Percentiles rank a stretch among this genome's conserved stretches.
phyloP scores from a whole-genome alignment of 805 yeast genomes.

The Candida boidinii region DNA sequence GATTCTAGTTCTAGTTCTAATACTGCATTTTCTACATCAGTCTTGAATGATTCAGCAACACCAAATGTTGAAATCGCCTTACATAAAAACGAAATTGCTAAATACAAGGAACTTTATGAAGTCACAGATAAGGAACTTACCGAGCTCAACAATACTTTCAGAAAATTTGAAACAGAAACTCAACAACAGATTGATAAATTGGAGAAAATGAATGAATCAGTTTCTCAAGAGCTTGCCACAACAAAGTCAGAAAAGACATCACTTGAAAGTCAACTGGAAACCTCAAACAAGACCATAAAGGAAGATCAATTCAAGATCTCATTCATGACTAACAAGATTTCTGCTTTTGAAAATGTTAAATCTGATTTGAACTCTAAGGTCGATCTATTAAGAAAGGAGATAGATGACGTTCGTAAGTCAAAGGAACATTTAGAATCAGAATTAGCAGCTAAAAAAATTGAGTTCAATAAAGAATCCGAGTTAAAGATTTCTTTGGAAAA shows the following conservation, averaged over 20 bases:
- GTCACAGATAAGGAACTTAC: constrained; percentile 61
- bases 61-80: too few relatives aligned
- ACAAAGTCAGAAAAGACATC: neutral
- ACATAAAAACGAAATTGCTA: too few relatives aligned
- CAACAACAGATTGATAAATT: neutral
- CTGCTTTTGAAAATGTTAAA: constrained; percentile 17
- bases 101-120: constrained; percentile 52
- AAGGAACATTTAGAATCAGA: constrained; percentile 14
- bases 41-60: too few relatives aligned
- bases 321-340: constrained; percentile 16
- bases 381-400: constrained; percentile 17
- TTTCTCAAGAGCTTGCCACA: neutral
- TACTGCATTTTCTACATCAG: too few relatives aligned
- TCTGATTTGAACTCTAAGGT: constrained; percentile 23
- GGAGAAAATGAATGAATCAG: neutral
- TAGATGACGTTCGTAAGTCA: constrained; percentile 21
- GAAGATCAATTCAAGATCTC: constrained; percentile 12
- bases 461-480: constrained; percentile 15
- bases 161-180: constrained; percentile 20
- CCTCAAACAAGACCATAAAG: constrained; percentile 4
- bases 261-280: neutral
- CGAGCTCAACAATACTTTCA: constrained; percentile 47
- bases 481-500: constrained; percentile 13
- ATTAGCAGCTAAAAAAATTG: constrained; percentile 15
- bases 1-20: too few relatives aligned